A percentile compares a stretch with the other conserved stretches of the same genome.
These are phyloP conservation scores for Murraya koenigii DNA, from an alignment of 345 rosid species.

Conservation along the genomic window DNA sequence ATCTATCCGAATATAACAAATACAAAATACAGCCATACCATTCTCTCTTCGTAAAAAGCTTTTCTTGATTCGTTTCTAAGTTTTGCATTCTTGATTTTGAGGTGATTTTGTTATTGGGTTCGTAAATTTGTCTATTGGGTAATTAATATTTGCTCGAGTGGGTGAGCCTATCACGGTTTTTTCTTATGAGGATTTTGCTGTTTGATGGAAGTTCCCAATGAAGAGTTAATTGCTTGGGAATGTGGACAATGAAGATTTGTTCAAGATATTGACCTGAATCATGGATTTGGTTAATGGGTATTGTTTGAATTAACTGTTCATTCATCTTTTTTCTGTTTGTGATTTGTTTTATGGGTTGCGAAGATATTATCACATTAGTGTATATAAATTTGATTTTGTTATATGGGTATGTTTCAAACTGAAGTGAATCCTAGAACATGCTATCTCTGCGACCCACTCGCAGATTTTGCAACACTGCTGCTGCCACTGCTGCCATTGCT, in stretches of 20 bases:
- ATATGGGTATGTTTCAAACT: constrained; percentile 42
- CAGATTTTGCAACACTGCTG: constrained; percentile 46
- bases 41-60: no score
- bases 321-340: background rate
- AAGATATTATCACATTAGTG: background rate
- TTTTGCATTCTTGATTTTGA: background rate
- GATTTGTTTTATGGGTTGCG: constrained; percentile 11
- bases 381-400: constrained; percentile 14
- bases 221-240: background rate
- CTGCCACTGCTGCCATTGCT: constrained; percentile 25
- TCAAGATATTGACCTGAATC: background rate
- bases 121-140: background rate
- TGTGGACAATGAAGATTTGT: background rate
- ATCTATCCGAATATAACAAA: background rate
- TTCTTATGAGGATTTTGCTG: background rate
- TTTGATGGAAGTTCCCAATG: constrained; percentile 6
- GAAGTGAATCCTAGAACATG: constrained; percentile 50
- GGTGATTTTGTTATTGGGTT: constrained; percentile 5
- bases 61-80: background rate
- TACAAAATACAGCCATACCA: background rate
- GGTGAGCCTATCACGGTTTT: background rate
- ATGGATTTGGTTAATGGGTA: background rate
- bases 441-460: constrained; percentile 54
- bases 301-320: background rate
- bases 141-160: background rate